phyloP scores from a whole-genome alignment of 2,329 filamentous ascomycete genomes.

The Fusarium nelsonii region DNA sequence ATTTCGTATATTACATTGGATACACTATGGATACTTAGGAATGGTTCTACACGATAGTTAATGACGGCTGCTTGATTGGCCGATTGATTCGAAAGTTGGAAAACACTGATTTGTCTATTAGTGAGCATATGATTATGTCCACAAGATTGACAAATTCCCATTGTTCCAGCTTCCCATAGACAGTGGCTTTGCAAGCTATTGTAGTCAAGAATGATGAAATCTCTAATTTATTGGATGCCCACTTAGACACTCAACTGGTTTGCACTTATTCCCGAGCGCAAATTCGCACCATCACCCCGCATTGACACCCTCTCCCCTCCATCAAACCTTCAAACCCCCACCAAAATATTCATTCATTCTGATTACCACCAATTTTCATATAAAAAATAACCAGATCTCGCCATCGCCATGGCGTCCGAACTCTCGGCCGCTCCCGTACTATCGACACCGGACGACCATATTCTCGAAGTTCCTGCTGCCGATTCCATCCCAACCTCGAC shows the following conservation, averaged over 20 bases:
- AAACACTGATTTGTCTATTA: neutral
- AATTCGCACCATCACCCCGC: conserved; percentile 46
- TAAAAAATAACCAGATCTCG: conserved; percentile 20
- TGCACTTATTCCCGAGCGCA: neutral
- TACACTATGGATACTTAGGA: neutral
- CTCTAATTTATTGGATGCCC: neutral
- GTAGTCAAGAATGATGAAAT: neutral
- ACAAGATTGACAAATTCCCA: neutral
- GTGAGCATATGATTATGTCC: neutral
- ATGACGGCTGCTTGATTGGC: conserved; percentile 32
- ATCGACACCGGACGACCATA: conserved; percentile 72
- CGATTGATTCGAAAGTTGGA: neutral
- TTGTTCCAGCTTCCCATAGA: neutral
- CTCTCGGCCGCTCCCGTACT: conserved; percentile 69
- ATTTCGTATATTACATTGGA: neutral
- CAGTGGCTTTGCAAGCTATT: neutral
- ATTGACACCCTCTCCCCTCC: conserved; percentile 46
- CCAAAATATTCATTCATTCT: conserved; percentile 40
- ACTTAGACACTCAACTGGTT: neutral
- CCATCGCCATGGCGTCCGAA: conserved; percentile 58
- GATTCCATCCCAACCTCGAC: conserved; percentile 50
- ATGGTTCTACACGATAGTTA: conserved; percentile 8
- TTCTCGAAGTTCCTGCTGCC: conserved; percentile 66
- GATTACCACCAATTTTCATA: conserved; percentile 10
- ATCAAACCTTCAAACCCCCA: conserved; percentile 35